A percentile compares a stretch with the other conserved stretches of the same genome.
phyloP scores from a whole-genome alignment of 139 green algal species.

The Chlorokybus atmophyticus region DNA sequence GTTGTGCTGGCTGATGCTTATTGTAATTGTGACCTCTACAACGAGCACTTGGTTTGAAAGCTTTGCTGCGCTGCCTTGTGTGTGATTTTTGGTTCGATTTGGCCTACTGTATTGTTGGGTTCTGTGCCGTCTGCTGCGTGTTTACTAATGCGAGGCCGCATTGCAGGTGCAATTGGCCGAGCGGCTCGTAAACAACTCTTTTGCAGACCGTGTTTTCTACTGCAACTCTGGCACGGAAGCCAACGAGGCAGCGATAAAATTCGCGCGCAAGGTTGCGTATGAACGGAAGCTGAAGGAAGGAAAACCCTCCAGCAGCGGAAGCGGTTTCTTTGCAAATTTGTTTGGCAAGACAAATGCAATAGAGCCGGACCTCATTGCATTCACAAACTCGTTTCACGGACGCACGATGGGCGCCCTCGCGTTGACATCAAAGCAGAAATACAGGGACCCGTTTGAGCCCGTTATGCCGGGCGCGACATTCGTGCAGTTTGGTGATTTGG shows the following conservation, averaged over 20 bases:
- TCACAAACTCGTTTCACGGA: conserved; percentile 89
- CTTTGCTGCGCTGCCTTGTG: no score
- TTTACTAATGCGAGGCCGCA: no score
- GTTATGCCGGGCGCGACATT: conserved; percentile 61
- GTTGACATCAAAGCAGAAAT: conserved; percentile 78
- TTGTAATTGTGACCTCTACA: no score
- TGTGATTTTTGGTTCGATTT: no score
- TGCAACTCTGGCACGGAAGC: conserved; percentile 95
- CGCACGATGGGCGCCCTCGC: conserved; percentile 90
- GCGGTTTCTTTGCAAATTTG: conserved; percentile 17
- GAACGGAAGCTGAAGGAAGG: conserved; percentile 47
- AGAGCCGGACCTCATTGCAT: conserved; percentile 73
- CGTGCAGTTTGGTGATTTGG: conserved; percentile 32
- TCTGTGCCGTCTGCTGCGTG: background rate
- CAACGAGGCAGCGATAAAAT: conserved; percentile 98
- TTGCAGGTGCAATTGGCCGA: conserved; percentile 75
- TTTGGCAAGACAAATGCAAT: no score
- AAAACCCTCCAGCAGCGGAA: no score
- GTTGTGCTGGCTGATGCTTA: no score
- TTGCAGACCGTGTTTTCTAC: conserved; percentile 93
- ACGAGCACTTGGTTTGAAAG: no score
- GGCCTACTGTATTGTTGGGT: background rate
- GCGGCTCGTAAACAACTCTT: conserved; percentile 68
- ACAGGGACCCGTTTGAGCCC: conserved; percentile 83
- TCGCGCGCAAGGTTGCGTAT: conserved; percentile 83